Conservation (phyloP, 176 grass and related monocot genomes). For the Thalia dealbata region DNA sequence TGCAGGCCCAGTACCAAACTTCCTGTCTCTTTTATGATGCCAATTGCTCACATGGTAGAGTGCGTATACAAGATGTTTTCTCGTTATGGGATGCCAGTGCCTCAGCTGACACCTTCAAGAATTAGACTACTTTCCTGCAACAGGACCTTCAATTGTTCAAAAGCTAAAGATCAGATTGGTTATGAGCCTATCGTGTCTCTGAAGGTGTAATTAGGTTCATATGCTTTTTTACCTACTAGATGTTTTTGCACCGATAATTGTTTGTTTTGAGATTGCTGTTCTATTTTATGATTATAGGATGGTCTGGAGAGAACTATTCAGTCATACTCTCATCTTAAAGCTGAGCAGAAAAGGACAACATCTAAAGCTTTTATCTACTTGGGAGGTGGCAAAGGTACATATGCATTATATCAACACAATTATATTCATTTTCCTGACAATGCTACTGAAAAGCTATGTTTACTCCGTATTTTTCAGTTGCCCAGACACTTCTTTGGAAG, state of each 20-base stretch:
- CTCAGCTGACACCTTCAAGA: slow-evolving; percentile 94
- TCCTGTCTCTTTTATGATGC: slow-evolving; percentile 82
- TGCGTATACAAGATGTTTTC: slow-evolving; percentile 69
- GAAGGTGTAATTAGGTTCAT: slow-evolving; percentile 39
- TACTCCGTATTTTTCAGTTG: slow-evolving; percentile 41
- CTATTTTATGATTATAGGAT: slow-evolving; percentile 49
- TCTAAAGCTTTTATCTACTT: slow-evolving; percentile 81
- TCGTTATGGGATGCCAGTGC: slow-evolving; percentile 81
- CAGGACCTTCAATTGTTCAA: slow-evolving; percentile 73
- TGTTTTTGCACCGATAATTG: background rate
- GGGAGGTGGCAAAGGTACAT: slow-evolving; percentile 73
- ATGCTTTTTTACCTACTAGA: slow-evolving; percentile 4
- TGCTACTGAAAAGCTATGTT: background rate
- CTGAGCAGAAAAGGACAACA: slow-evolving; percentile 48
- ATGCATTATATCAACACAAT: slow-evolving; percentile 15
- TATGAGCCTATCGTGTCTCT: slow-evolving; percentile 91
- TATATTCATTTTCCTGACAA: slow-evolving; percentile 6
- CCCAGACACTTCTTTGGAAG: slow-evolving; percentile 87
- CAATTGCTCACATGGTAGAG: slow-evolving; percentile 85
- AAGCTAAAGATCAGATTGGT: slow-evolving; percentile 85
- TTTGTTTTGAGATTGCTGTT: slow-evolving; percentile 7
- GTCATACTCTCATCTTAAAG: slow-evolving; percentile 68
- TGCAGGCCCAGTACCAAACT: slow-evolving; percentile 88
- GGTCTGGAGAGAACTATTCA: slow-evolving; percentile 77
- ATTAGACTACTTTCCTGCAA: slow-evolving; percentile 89